These are phyloP conservation scores for Actinidia polygama DNA, from an alignment of 179 eudicot species.

Conservation along the genomic window DNA sequence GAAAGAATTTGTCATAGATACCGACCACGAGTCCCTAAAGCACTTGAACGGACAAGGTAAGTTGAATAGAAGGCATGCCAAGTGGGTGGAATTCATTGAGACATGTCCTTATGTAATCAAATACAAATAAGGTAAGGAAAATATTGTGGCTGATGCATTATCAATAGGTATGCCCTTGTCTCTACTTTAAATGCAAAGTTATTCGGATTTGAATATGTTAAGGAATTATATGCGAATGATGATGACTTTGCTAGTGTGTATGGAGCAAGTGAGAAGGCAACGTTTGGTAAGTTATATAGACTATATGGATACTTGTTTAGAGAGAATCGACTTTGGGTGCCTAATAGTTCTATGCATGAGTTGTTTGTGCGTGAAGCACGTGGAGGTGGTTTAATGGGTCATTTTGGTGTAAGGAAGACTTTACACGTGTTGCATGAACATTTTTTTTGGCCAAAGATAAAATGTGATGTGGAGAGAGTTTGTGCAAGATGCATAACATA, in stretches of 20 bases:
- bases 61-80: neutral
- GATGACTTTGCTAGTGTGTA: neutral
- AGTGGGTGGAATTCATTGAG: neutral
- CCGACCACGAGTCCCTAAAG: too few relatives aligned
- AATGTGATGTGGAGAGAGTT: too few relatives aligned
- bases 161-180: neutral
- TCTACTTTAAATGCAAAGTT: too few relatives aligned
- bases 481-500: constrained; percentile 17
- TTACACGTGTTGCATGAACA: too few relatives aligned
- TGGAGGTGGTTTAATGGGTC: neutral
- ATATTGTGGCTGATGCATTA: neutral
- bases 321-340: constrained; percentile 1
- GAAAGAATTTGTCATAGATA: constrained; percentile 6
- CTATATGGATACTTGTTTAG: constrained; percentile 10
- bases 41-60: too few relatives aligned
- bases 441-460: too few relatives aligned
- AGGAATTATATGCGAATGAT: neutral
- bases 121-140: neutral
- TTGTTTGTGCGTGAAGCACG: constrained; percentile 8
- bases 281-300: neutral
- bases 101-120: neutral
- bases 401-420: too few relatives aligned
- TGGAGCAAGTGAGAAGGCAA: neutral
- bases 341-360: constrained; percentile 1
- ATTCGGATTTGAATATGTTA: neutral